Percentiles rank a stretch among this genome's conserved stretches.
phyloP scores from a whole-genome alignment of 345 rosid genomes.

The Eucalyptus sideroxylon region DNA sequence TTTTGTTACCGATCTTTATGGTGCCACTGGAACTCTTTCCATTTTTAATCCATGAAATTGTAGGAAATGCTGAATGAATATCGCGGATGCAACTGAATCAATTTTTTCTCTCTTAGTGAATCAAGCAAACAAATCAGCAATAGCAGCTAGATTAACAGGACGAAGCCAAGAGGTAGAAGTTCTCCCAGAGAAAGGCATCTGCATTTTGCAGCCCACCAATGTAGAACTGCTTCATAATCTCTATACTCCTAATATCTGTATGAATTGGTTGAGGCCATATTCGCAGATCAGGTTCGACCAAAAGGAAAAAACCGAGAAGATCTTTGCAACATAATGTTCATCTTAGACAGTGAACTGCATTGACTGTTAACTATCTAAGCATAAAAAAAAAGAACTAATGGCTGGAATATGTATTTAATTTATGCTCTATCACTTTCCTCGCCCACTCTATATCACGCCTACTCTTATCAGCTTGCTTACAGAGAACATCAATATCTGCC shows the following conservation, averaged over 20 bases:
- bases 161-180: neutral
- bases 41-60: neutral
- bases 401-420: constrained; percentile 24
- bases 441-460: constrained; percentile 45
- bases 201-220: neutral
- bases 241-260: neutral
- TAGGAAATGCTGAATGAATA: neutral
- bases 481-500: constrained; percentile 41
- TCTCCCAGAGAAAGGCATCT: neutral
- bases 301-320: neutral
- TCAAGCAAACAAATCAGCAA: neutral
- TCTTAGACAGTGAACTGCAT: neutral
- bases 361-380: neutral
- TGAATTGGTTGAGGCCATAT: neutral
- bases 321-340: neutral
- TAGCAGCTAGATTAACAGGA: neutral
- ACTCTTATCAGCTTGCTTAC: constrained; percentile 44
- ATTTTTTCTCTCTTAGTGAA: neutral
- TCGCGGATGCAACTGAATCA: neutral
- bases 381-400: neutral
- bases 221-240: neutral
- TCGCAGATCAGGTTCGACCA: neutral
- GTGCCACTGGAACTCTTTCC: neutral
- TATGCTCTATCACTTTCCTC: constrained; percentile 52
- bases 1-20: neutral